phyloP scores from a whole-genome alignment of 23 red algal species.

The Pyropia yezoensis region DNA sequence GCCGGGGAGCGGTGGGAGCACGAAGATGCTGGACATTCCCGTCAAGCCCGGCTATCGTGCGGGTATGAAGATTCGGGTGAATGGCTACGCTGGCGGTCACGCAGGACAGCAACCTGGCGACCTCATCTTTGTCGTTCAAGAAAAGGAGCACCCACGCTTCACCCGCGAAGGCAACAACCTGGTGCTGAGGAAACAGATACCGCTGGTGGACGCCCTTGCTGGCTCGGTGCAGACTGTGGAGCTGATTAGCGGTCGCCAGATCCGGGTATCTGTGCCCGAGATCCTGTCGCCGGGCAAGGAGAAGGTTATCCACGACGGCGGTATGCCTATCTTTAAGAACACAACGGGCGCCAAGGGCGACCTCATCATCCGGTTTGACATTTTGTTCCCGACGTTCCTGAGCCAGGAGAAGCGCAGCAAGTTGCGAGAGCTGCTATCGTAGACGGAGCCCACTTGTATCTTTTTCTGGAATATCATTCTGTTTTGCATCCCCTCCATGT shows the following conservation, averaged over 20 bases:
- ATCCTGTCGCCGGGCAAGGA: constrained; percentile 64
- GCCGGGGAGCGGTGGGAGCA: constrained; percentile 32
- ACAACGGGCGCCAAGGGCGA: constrained; percentile 63
- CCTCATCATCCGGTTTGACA: constrained; percentile 64
- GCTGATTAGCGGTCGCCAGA: constrained; percentile 36
- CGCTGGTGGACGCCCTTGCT: constrained; percentile 69
- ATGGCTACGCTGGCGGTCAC: constrained; percentile 15
- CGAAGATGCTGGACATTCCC: constrained; percentile 74
- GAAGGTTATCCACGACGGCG: constrained; percentile 64
- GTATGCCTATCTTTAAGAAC: constrained; percentile 86
- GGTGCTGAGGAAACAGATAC: constrained; percentile 36
- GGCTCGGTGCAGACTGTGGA: constrained; percentile 55
- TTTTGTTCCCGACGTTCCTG: constrained; percentile 74
- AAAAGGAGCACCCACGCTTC: constrained; percentile 78
- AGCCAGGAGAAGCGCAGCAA: constrained; percentile 57
- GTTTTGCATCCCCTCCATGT: too few relatives aligned
- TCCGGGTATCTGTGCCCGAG: constrained; percentile 66
- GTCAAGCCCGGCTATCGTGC: constrained; percentile 90
- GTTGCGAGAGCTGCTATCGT: constrained; percentile 74
- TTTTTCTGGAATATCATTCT: too few relatives aligned
- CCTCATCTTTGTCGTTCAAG: constrained; percentile 76
- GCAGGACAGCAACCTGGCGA: constrained; percentile 42
- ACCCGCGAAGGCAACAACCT: constrained; percentile 76
- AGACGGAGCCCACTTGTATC: background rate
- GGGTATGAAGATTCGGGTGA: constrained; percentile 88